These are phyloP conservation scores for Candida sanyaensis DNA, from an alignment of 1,139 yeast genomes.

Conservation along the genomic window DNA sequence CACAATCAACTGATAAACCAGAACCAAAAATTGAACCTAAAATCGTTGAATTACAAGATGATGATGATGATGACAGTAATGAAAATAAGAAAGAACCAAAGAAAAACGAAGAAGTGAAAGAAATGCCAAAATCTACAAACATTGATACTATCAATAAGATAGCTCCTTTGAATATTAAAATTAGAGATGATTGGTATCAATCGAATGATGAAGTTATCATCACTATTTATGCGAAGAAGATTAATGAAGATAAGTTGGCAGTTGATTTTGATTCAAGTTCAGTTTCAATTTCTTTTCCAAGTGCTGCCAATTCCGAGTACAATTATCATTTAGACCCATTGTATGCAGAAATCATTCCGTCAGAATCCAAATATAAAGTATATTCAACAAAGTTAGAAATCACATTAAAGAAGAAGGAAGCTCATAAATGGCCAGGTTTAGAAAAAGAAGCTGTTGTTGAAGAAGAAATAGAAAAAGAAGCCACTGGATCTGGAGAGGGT, in stretches of 20 bases:
- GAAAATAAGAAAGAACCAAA: background rate
- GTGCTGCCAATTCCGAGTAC: slow-evolving; percentile 47
- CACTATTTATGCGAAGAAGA: slow-evolving; percentile 70
- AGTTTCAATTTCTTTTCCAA: slow-evolving; percentile 48
- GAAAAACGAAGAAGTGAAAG: background rate
- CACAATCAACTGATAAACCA: slow-evolving; percentile 6
- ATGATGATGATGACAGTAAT: background rate
- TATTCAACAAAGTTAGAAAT: slow-evolving; percentile 80
- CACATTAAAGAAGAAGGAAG: slow-evolving; percentile 37
- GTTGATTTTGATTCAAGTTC: slow-evolving; percentile 35
- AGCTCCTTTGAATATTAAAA: slow-evolving; percentile 45
- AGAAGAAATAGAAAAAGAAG: slow-evolving; percentile 7
- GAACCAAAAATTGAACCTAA: slow-evolving; percentile 6
- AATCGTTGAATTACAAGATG: slow-evolving; percentile 5
- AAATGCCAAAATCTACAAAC: slow-evolving; percentile 23
- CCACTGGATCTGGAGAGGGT: slow-evolving; percentile 5
- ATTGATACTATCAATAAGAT: slow-evolving; percentile 37
- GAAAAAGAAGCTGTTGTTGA: slow-evolving; percentile 24
- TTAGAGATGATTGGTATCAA: slow-evolving; percentile 84
- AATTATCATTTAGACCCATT: slow-evolving; percentile 53
- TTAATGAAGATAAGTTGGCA: slow-evolving; percentile 46
- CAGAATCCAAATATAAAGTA: slow-evolving; percentile 48
- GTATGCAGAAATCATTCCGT: slow-evolving; percentile 50
- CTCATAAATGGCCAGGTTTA: slow-evolving; percentile 47
- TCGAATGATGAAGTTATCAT: slow-evolving; percentile 56